A percentile compares a stretch with the other conserved stretches of the same genome.
These are phyloP conservation scores for Podaxis rugospora DNA, from an alignment of 768 basidiomycete species.

Conservation along the genomic window DNA sequence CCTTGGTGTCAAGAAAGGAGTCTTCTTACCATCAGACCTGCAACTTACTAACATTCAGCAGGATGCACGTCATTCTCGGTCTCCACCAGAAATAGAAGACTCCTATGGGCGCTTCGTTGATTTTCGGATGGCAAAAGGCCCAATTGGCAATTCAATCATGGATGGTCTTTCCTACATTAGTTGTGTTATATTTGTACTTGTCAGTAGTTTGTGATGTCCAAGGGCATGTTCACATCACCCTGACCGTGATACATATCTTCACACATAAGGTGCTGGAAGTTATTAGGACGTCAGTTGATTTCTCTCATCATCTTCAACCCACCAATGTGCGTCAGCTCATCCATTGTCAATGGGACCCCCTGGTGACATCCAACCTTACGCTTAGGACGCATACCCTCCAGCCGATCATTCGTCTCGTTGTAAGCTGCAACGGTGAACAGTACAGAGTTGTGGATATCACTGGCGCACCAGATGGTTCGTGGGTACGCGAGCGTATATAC, in stretches of 20 bases:
- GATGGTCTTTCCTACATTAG: neutral
- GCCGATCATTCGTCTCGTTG: conserved; percentile 39
- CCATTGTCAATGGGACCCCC: neutral
- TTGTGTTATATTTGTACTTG: conserved; percentile 7
- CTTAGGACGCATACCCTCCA: conserved; percentile 23
- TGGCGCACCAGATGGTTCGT: conserved; percentile 39
- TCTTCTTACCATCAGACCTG: conserved; percentile 1
- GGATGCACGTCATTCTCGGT: neutral
- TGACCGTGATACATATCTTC: conserved; percentile 13
- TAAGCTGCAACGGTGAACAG: conserved; percentile 45
- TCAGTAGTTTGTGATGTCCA: conserved; percentile 7
- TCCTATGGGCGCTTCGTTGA: neutral
- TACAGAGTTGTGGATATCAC: conserved; percentile 46
- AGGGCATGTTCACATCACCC: conserved; percentile 11
- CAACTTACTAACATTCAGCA: neutral
- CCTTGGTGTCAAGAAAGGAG: neutral
- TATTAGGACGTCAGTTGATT: neutral
- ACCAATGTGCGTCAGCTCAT: conserved; percentile 1
- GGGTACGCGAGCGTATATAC: conserved; percentile 41
- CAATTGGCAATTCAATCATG: conserved; percentile 1
- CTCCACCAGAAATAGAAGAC: neutral
- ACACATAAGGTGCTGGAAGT: conserved; percentile 17
- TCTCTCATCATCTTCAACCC: neutral
- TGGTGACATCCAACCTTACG: neutral
- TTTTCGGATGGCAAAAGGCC: neutral